Conservation (phyloP, 2,329 filamentous ascomycete genomes). For the Aspergillus novofumigatus region DNA sequence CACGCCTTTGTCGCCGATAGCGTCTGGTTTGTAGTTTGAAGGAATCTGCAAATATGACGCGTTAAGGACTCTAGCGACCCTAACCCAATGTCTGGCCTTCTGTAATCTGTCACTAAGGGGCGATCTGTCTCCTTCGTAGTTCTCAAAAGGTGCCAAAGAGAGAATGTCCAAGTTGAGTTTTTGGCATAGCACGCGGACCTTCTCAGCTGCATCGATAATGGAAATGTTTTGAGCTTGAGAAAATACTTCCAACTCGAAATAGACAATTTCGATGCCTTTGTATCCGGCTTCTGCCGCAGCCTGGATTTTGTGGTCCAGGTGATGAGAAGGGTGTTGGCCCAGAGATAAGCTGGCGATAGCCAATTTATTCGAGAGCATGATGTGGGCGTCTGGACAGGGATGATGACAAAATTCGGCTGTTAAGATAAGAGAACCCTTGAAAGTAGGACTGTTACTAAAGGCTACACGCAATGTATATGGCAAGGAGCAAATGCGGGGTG, state of each 20-base stretch:
- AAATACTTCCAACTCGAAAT: slow-evolving; percentile 25
- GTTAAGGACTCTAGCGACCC: slow-evolving; percentile 19
- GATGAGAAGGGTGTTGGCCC: slow-evolving; percentile 27
- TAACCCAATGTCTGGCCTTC: slow-evolving; percentile 29
- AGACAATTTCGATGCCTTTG: slow-evolving; percentile 28
- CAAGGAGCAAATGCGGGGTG: too few species aligned
- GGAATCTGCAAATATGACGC: slow-evolving; percentile 32
- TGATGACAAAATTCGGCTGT: too few species aligned
- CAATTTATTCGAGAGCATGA: slow-evolving; percentile 17
- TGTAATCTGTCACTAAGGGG: slow-evolving; percentile 25
- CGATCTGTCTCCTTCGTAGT: slow-evolving; percentile 31
- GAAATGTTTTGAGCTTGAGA: slow-evolving; percentile 12
- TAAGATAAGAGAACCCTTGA: too few species aligned
- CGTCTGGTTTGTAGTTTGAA: slow-evolving; percentile 21
- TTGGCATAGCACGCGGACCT: slow-evolving; percentile 17
- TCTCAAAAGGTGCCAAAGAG: slow-evolving; percentile 33
- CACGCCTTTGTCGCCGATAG: slow-evolving; percentile 22
- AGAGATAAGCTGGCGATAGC: slow-evolving; percentile 29
- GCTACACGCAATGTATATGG: too few species aligned
- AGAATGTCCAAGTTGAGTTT: slow-evolving; percentile 21
- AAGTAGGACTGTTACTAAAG: too few species aligned
- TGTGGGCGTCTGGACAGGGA: too few species aligned
- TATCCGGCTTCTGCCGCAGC: slow-evolving; percentile 1
- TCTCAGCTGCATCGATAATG: slow-evolving; percentile 13
- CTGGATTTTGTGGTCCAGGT: slow-evolving; percentile 27